Percentiles rank a stretch among this genome's conserved stretches.
Evolutionary conservation across 768 basidiomycete species (phyloP).

Genomic region (Termitomyces sp.): DNA sequence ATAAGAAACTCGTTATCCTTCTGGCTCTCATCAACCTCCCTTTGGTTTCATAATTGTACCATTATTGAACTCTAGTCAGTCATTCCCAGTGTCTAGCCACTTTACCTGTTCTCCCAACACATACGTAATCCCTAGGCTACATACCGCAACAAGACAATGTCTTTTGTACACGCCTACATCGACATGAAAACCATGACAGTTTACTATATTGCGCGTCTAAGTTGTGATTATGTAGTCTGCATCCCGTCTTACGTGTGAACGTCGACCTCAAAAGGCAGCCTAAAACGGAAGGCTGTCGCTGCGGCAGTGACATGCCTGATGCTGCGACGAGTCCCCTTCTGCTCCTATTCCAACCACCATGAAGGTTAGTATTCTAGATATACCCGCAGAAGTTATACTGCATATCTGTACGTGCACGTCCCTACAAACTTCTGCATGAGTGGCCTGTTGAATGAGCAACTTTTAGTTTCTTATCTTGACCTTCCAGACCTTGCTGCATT

Average conservation of each 20-base stretch:
- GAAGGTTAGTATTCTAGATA: slow-evolving; percentile 24
- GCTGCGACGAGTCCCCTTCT: not conserved
- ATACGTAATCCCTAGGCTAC: slow-evolving; percentile 6
- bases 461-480: slow-evolving; percentile 66
- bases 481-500: slow-evolving; percentile 64
- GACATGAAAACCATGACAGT: not conserved
- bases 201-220: not conserved
- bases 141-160: not conserved
- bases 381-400: slow-evolving; percentile 57
- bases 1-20: slow-evolving; percentile 4
- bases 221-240: too few species aligned
- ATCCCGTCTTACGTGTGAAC: slow-evolving; percentile 6
- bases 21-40: not conserved
- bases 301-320: slow-evolving; percentile 1
- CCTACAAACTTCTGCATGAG: not conserved
- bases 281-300: not conserved
- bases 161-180: not conserved
- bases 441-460: not conserved
- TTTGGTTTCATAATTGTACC: slow-evolving; percentile 4
- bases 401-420: slow-evolving; percentile 45
- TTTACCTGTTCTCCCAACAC: not conserved
- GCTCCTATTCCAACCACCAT: slow-evolving; percentile 10
- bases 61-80: slow-evolving; percentile 5
- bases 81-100: not conserved
- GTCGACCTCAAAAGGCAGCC: not conserved